phyloP scores from a whole-genome alignment of 2,329 filamentous ascomycete species.

The Didymosphaeria variabile region DNA sequence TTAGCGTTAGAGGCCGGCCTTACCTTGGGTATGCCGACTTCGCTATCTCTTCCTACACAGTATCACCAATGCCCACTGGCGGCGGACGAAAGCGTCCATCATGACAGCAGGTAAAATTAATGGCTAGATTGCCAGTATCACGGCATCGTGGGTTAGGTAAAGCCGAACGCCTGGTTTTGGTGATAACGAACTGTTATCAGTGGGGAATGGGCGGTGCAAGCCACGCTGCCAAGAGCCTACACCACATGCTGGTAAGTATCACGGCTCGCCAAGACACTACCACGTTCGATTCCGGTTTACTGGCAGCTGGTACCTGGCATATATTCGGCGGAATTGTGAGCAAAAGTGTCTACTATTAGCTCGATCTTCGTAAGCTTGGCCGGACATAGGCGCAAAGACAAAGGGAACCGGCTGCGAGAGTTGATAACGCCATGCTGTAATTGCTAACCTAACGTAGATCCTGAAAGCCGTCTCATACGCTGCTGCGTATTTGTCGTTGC shows the following conservation, averaged over 20 bases:
- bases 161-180: neutral
- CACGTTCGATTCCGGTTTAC: constrained; percentile 1
- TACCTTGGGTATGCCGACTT: neutral
- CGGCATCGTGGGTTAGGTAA: constrained; percentile 21
- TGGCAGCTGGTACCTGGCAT: constrained; percentile 2
- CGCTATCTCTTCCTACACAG: constrained; percentile 1
- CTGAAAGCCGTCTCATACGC: neutral
- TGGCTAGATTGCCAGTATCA: neutral
- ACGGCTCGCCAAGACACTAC: constrained; percentile 12
- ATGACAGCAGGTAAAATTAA: neutral
- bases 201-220: constrained; percentile 1
- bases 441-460: neutral
- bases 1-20: neutral
- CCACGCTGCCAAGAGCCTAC: constrained; percentile 22
- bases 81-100: neutral
- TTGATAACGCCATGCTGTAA: neutral
- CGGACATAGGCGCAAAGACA: neutral
- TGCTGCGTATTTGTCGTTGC: neutral
- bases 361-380: neutral
- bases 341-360: neutral
- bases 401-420: neutral
- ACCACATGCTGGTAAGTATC: neutral
- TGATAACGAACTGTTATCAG: constrained; percentile 24
- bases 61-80: neutral
- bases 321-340: neutral